Evolutionary conservation across 257 asterid species (phyloP).

Genomic region (Forsythia viridissima): DNA sequence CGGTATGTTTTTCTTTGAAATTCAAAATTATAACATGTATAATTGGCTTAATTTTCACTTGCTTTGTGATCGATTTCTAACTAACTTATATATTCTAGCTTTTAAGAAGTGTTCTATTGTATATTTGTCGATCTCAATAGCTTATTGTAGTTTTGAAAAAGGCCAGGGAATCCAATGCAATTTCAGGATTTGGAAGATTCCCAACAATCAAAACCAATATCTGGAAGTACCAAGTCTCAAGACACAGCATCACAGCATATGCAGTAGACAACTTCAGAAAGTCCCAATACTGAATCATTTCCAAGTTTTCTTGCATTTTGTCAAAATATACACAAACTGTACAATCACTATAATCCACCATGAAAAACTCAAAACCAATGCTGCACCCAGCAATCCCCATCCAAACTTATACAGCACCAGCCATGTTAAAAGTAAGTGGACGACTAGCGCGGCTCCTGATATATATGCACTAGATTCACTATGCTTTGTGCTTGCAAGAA

Average conservation of each 20-base stretch:
- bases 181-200: conserved; percentile 34
- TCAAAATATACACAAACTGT: conserved; percentile 30
- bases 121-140: too few relatives aligned
- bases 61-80: not conserved
- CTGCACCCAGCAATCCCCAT: conserved; percentile 37
- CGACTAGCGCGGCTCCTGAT: conserved; percentile 12
- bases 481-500: conserved; percentile 43
- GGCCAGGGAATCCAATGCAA: conserved; percentile 31
- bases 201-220: conserved; percentile 36
- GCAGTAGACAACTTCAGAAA: conserved; percentile 33
- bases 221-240: conserved; percentile 38
- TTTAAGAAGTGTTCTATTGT: not conserved
- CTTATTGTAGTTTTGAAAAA: too few relatives aligned
- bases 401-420: conserved; percentile 14
- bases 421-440: conserved; percentile 33
- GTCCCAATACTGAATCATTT: conserved; percentile 33
- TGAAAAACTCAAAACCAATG: conserved; percentile 29
- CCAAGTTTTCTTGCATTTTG: conserved; percentile 33
- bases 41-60: not conserved
- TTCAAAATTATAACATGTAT: not conserved
- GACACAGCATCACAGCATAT: conserved; percentile 45
- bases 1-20: too few relatives aligned
- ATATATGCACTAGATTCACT: conserved; percentile 26
- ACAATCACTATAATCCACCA: conserved; percentile 35
- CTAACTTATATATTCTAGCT: too few relatives aligned